Base-by-base conservation (phyloP, 192 early-diverging fungal species). In the Coemansia sp. region DNA sequence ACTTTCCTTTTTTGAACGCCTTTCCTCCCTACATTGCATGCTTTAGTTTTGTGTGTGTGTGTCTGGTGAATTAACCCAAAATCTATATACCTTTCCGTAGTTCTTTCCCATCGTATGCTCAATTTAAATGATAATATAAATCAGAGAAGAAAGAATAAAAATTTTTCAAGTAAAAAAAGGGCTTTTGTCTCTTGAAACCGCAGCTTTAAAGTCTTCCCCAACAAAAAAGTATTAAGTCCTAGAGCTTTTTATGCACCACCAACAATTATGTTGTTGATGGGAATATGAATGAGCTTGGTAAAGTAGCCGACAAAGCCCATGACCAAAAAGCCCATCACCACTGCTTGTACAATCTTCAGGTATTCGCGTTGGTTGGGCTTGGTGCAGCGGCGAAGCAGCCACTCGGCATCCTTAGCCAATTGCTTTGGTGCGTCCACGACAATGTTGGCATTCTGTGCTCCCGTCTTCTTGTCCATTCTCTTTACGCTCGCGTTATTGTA, bases 191-290 rank as follows among this genome's bases (percentile, higher is more conserved):
- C 11, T 50, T 20, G 23, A 1, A 30, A 16, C 31, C 48, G 31
- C 18, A 15, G n/a, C 23, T 31, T 15, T 23, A 15, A 28, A 26
- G 20, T 28, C 50, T 21, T 14, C 33, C 53, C 53, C 39, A 28
- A 7, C 21, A 40, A 54, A 38, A 38, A n/a, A 9, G 4, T 49
- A 50, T 39, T 33, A 42, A 9, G 4, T 53, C 20, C 13, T 37
- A 51, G 15, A 35, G 14, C 3, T 11, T 13, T 3, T 44, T 70
- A 77, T 36, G 74, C 74, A 18, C 74, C 74, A 39, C 74, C 74
- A 30, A 99, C 97, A 66, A 99, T 92, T 72, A 99, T 97, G 84
- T 97, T 97, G 88, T 97, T 98, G 84, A 99, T 98, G 53, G 97
- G 97, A 80, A 99, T 99, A 79, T 99, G 97, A 57, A 99, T 93